phyloP scores from a whole-genome alignment of 306 rosid genomes.

The Cucurbita argyrosperma region DNA sequence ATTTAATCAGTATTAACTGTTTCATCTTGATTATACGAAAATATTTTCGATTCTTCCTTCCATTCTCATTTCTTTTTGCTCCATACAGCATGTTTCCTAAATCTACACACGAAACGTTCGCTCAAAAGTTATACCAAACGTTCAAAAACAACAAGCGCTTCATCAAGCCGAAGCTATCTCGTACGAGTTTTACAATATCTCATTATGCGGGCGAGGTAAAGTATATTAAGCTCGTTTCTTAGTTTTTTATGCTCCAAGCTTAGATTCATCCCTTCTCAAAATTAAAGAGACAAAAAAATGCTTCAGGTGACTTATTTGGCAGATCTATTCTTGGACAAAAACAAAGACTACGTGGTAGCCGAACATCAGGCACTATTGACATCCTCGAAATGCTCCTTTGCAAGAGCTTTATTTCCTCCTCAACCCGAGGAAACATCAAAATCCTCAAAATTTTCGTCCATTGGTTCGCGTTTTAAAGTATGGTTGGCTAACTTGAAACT shows the following conservation, averaged over 20 bases:
- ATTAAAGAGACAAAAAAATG: slow-evolving; percentile 1
- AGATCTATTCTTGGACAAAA: slow-evolving; percentile 91
- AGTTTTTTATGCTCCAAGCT: slow-evolving; percentile 5
- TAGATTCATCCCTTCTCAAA: slow-evolving; percentile 5
- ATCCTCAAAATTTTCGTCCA: slow-evolving; percentile 91
- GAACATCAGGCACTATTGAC: slow-evolving; percentile 88
- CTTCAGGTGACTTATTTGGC: slow-evolving; percentile 81
- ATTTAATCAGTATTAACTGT: neutral
- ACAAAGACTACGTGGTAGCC: slow-evolving; percentile 98
- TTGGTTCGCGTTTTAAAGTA: slow-evolving; percentile 98
- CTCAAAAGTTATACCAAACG: slow-evolving; percentile 97
- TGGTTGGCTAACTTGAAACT: slow-evolving; percentile 1
- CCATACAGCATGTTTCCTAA: slow-evolving; percentile 96
- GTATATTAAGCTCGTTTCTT: slow-evolving; percentile 14
- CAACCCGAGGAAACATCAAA: slow-evolving; percentile 82
- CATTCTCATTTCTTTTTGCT: slow-evolving; percentile 26
- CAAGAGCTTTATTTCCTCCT: slow-evolving; percentile 76
- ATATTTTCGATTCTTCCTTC: slow-evolving; percentile 14
- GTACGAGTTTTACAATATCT: slow-evolving; percentile 82
- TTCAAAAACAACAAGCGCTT: slow-evolving; percentile 95
- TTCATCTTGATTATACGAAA: neutral
- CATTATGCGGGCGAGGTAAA: slow-evolving; percentile 99
- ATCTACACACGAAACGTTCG: slow-evolving; percentile 95
- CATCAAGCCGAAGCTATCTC: slow-evolving; percentile 95
- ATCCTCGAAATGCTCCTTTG: slow-evolving; percentile 79